Evolutionary conservation across 371 early-diverging fungal species (phyloP).

Genomic region (Rhizopus arrhizus): DNA sequence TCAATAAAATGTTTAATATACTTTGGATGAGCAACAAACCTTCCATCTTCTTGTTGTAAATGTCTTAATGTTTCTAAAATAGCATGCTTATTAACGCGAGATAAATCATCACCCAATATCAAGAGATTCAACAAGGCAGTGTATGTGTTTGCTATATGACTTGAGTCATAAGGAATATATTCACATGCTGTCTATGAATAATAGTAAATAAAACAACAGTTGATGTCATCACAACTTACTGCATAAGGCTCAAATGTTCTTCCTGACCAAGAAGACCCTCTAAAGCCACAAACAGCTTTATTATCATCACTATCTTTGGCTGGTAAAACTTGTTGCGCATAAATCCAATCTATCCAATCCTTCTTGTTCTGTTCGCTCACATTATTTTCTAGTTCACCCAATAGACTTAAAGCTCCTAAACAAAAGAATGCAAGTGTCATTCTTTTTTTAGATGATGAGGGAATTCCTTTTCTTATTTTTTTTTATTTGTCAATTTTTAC

Average conservation of each 20-base stretch:
- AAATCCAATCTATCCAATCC: constrained; percentile 94
- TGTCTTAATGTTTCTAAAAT: constrained; percentile 59
- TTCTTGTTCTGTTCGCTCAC: constrained; percentile 56
- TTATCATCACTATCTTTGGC: constrained; percentile 34
- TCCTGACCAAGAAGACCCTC: constrained; percentile 72
- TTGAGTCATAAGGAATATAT: constrained; percentile 54
- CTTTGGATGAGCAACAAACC: constrained; percentile 43
- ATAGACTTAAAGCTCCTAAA: constrained; percentile 77
- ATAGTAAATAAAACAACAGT: too few relatives aligned
- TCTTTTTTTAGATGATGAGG: constrained; percentile 42
- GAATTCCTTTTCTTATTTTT: not conserved
- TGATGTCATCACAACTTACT: constrained; percentile 31
- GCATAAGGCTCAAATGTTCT: constrained; percentile 51
- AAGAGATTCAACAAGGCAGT: constrained; percentile 80
- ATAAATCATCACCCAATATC: constrained; percentile 87
- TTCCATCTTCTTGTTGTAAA: constrained; percentile 78
- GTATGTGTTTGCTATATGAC: constrained; percentile 91
- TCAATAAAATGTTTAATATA: not conserved
- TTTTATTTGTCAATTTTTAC: constrained; percentile 38
- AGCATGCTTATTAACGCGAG: constrained; percentile 75
- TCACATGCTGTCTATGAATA: constrained; percentile 25
- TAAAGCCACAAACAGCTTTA: constrained; percentile 61
- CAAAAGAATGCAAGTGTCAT: constrained; percentile 87
- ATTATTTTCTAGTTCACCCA: constrained; percentile 64
- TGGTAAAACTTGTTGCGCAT: constrained; percentile 83